Conservation (phyloP, 352 stramenopile species). For the Globisporangium canariense region DNA sequence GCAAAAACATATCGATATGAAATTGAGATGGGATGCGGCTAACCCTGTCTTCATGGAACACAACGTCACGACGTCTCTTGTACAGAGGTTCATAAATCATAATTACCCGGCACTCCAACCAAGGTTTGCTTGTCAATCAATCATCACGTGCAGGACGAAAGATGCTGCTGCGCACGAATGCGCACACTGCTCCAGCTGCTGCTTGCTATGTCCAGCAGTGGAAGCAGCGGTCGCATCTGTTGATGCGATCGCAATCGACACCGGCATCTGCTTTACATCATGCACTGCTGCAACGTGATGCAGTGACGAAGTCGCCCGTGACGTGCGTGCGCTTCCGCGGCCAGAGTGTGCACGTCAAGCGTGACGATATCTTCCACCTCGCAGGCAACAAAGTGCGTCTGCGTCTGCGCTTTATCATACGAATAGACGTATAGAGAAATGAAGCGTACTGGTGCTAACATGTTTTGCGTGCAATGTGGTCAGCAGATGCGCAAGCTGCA, state of each 20-base stretch:
- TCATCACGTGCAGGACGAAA: neutral
- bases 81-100: neutral
- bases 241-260: neutral
- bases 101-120: too few species aligned
- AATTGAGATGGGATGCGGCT: too few species aligned
- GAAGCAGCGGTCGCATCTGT: neutral
- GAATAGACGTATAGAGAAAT: neutral
- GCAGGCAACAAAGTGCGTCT: slow-evolving; percentile 74
- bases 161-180: neutral
- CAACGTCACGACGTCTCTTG: neutral
- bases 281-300: slow-evolving; percentile 4
- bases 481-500: slow-evolving; percentile 82
- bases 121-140: neutral
- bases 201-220: neutral
- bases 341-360: slow-evolving; percentile 77
- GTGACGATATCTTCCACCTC: slow-evolving; percentile 77
- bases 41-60: neutral
- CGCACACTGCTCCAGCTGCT: neutral
- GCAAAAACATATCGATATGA: too few species aligned
- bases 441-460: too few species aligned
- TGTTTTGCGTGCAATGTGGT: neutral
- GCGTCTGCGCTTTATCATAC: too few species aligned
- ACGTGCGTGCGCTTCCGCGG: slow-evolving; percentile 63
- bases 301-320: slow-evolving; percentile 38
- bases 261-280: neutral